Percentiles rank a stretch among this genome's conserved stretches.
phyloP scores from a whole-genome alignment of 192 early-diverging fungal genomes.

The Coemansia sp. region DNA sequence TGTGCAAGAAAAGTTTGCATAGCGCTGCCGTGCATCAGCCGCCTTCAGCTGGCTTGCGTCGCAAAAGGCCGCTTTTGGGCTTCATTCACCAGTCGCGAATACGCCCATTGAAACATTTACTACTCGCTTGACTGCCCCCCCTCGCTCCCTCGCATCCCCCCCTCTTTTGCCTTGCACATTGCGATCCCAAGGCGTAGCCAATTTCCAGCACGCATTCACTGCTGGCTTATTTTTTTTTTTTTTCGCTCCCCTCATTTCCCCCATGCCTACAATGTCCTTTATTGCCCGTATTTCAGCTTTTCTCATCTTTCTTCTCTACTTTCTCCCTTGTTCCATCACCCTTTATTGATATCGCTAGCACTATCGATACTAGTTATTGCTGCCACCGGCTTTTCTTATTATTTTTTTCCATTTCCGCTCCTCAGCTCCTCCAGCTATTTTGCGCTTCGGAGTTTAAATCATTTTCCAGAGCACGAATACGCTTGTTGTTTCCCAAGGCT shows the following conservation, averaged over 20 bases:
- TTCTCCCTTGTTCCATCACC: not conserved
- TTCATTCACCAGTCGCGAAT: constrained; percentile 18
- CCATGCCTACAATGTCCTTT: not conserved
- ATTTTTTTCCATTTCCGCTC: not conserved
- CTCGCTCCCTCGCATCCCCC: constrained; percentile 13
- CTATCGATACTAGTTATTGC: constrained; percentile 10
- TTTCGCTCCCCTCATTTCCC: not conserved
- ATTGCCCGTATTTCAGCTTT: not conserved
- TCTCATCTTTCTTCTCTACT: constrained; percentile 13
- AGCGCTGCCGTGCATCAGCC: constrained; percentile 21
- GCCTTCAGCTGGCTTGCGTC: constrained; percentile 6
- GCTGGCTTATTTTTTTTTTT: not conserved
- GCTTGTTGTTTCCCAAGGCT: not conserved
- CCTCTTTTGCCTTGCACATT: not conserved
- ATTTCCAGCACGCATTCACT: constrained; percentile 6
- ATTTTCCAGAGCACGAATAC: not conserved
- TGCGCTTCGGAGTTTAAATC: not conserved
- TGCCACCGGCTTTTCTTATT: not conserved
- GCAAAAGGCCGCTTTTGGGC: not conserved
- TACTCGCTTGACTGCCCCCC: constrained; percentile 1
- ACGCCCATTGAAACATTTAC: constrained; percentile 13
- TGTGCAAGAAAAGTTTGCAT: constrained; percentile 9
- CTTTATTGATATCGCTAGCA: constrained; percentile 9
- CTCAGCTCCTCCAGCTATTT: not conserved
- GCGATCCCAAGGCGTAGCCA: constrained; percentile 1